Conservation (phyloP, 2,329 filamentous ascomycete genomes). For the Colletotrichum filicis region DNA sequence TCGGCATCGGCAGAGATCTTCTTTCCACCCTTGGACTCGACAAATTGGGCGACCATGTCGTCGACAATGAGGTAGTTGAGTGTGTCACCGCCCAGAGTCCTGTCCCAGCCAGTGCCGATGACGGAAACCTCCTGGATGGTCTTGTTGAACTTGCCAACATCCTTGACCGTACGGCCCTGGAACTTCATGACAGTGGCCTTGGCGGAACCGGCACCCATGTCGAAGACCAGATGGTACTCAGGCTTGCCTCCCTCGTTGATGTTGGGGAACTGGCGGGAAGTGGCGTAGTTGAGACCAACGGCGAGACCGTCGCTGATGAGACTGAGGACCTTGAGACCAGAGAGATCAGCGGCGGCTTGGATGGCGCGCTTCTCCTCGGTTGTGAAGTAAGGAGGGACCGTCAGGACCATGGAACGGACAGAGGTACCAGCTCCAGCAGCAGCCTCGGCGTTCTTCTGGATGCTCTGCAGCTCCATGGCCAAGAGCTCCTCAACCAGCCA, state of each 20-base stretch:
- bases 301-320: slow-evolving; percentile 91
- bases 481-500: slow-evolving; percentile 92
- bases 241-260: slow-evolving; percentile 85
- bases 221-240: slow-evolving; percentile 93
- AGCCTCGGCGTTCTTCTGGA: slow-evolving; percentile 87
- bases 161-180: slow-evolving; percentile 89
- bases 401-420: slow-evolving; percentile 87
- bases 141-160: slow-evolving; percentile 93
- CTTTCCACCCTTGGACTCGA: slow-evolving; percentile 75
- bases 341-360: slow-evolving; percentile 84
- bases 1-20: slow-evolving; percentile 70
- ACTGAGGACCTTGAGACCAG: slow-evolving; percentile 86
- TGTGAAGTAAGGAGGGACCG: slow-evolving; percentile 90
- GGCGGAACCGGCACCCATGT: slow-evolving; percentile 96
- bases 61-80: slow-evolving; percentile 90
- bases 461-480: slow-evolving; percentile 94
- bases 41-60: slow-evolving; percentile 86
- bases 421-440: slow-evolving; percentile 80
- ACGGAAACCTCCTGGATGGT: slow-evolving; percentile 96
- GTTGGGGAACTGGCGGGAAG: slow-evolving; percentile 87
- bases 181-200: slow-evolving; percentile 92
- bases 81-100: slow-evolving; percentile 87
- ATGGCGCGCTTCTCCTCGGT: slow-evolving; percentile 89
- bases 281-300: slow-evolving; percentile 95
- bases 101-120: slow-evolving; percentile 88